These are phyloP conservation scores for Gaultheria prostrata DNA, from an alignment of 148 eudicot species.

Conservation along the genomic window DNA sequence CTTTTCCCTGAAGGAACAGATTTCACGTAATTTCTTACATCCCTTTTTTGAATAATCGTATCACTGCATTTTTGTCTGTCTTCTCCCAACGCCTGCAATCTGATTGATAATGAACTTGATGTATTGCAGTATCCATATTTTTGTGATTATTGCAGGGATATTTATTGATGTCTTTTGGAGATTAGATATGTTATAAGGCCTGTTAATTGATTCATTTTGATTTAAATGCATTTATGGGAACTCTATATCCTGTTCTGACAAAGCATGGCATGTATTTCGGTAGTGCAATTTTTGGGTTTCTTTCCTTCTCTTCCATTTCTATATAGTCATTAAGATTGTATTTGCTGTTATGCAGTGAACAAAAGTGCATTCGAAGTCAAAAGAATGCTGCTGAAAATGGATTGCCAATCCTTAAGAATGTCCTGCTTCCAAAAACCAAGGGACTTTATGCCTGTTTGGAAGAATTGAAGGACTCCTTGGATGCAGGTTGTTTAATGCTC, in stretches of 20 bases:
- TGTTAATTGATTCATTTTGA: not conserved
- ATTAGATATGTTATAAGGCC: not conserved
- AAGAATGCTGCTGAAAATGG: constrained; percentile 81
- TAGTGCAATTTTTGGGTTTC: not conserved
- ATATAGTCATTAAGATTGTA: not conserved
- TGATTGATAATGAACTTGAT: constrained; percentile 11
- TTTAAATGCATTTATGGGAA: not conserved
- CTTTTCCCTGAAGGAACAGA: constrained; percentile 98
- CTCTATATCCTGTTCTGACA: not conserved
- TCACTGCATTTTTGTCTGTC: constrained; percentile 1
- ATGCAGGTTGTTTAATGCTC: constrained; percentile 60
- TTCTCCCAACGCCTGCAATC: not conserved
- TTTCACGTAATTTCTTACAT: constrained; percentile 63
- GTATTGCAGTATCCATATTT: not conserved
- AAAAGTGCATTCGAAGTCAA: constrained; percentile 67
- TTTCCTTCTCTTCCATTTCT: not conserved
- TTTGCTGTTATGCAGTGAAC: constrained; percentile 49
- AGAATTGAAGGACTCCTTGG: constrained; percentile 59
- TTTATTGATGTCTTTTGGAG: not conserved
- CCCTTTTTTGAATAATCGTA: not conserved
- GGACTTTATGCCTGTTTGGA: constrained; percentile 72
- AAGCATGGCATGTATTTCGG: constrained; percentile 6
- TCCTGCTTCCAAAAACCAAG: constrained; percentile 86
- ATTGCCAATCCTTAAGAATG: constrained; percentile 66
- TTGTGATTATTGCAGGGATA: not conserved